Conservation (phyloP, 2,329 filamentous ascomycete species). For the Talaromyces sp. region DNA sequence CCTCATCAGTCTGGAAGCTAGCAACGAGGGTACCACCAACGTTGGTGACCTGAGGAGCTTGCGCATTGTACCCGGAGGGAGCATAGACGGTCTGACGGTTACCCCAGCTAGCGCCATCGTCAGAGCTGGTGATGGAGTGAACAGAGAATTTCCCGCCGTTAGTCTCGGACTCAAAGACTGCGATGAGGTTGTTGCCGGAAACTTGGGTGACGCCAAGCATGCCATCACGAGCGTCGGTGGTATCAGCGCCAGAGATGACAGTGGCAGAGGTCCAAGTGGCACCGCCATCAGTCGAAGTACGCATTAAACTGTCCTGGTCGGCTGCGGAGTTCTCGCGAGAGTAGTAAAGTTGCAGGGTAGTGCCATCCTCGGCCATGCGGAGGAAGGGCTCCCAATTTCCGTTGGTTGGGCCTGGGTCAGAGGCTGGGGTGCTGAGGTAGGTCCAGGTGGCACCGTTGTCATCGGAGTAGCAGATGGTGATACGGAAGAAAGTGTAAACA, state of each 20-base stretch:
- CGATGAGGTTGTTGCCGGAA: constrained; percentile 5
- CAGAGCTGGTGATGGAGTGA: constrained; percentile 12
- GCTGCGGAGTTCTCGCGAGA: constrained; percentile 9
- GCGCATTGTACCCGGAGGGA: constrained; percentile 3
- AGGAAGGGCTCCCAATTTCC: constrained; percentile 17
- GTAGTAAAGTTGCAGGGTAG: constrained; percentile 13
- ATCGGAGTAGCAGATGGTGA: constrained; percentile 16
- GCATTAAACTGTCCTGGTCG: constrained; percentile 17
- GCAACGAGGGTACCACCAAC: constrained; percentile 13
- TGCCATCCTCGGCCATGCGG: constrained; percentile 10
- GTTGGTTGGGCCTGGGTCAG: not conserved
- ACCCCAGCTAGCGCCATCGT: constrained; percentile 10
- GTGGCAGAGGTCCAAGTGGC: constrained; percentile 7
- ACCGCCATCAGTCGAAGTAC: constrained; percentile 13
- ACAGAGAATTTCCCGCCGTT: constrained; percentile 7
- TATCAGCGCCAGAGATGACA: constrained; percentile 6
- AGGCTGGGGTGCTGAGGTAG: constrained; percentile 10
- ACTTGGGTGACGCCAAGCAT: constrained; percentile 14
- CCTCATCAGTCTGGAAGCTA: constrained; percentile 15
- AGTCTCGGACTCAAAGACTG: constrained; percentile 10
- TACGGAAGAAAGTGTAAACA: constrained; percentile 14
- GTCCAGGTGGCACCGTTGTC: constrained; percentile 13
- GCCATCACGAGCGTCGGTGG: constrained; percentile 7
- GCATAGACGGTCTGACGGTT: constrained; percentile 12
- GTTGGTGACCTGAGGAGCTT: constrained; percentile 14